Evolutionary conservation across 2,329 filamentous ascomycete species (phyloP).

Genomic region (Neonectria sp.): DNA sequence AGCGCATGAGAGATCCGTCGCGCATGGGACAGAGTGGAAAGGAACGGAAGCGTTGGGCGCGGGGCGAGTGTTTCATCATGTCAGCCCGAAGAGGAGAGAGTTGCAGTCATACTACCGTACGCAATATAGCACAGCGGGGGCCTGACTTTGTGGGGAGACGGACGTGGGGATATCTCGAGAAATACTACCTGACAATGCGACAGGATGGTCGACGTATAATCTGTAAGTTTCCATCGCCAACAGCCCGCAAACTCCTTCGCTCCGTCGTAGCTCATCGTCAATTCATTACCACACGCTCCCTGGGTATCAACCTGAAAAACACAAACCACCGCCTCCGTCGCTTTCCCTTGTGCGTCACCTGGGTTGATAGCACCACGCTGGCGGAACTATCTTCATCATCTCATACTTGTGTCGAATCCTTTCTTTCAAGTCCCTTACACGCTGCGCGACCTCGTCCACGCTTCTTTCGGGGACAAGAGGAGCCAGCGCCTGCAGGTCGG

Average conservation of each 20-base stretch:
- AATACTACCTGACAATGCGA: too few relatives aligned
- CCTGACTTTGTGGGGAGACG: background rate
- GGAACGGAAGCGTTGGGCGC: conserved; percentile 4
- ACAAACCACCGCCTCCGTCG: background rate
- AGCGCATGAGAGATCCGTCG: conserved; percentile 19
- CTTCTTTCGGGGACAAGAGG: conserved; percentile 36
- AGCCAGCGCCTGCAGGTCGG: conserved; percentile 29
- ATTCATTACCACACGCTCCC: background rate
- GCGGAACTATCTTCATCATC: conserved; percentile 34
- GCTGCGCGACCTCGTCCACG: conserved; percentile 36
- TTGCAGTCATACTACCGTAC: background rate
- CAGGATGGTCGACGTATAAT: background rate
- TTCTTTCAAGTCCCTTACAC: conserved; percentile 41
- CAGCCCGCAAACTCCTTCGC: conserved; percentile 3
- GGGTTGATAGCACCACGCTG: conserved; percentile 46
- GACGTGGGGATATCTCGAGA: background rate
- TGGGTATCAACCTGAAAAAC: conserved; percentile 38
- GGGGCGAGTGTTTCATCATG: conserved; percentile 17
- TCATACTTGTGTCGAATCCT: conserved; percentile 40
- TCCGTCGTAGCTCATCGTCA: conserved; percentile 7
- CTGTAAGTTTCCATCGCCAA: background rate
- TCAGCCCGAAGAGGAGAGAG: conserved; percentile 5
- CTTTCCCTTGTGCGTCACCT: conserved; percentile 14
- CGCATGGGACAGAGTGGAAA: conserved; percentile 5
- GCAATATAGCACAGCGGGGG: background rate